These are phyloP conservation scores for Metschnikowia colocasiae DNA, from an alignment of 805 yeast species.

Conservation along the genomic window DNA sequence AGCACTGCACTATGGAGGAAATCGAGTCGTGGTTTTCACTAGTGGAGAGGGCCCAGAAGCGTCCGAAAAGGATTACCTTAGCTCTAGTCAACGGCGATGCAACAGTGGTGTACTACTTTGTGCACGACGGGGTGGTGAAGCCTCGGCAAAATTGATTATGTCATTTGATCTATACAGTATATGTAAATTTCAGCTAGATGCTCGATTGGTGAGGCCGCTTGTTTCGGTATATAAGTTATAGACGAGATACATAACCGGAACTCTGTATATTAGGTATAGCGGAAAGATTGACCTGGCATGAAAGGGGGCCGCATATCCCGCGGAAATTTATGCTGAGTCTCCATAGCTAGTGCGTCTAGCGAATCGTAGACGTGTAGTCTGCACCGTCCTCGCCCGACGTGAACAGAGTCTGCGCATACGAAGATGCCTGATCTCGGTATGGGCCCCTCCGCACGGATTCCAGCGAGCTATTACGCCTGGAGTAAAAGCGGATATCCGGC, in stretches of 20 bases:
- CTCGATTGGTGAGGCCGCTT: not conserved
- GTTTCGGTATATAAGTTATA: not conserved
- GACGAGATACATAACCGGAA: not conserved
- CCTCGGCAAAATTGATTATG: constrained; percentile 50
- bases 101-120: constrained; percentile 64
- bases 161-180: constrained; percentile 1
- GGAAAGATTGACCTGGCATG: not conserved
- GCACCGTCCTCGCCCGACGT: not conserved
- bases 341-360: not conserved
- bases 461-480: not conserved
- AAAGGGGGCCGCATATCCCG: not conserved
- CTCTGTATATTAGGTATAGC: not conserved
- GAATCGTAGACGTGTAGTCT: not conserved
- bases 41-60: constrained; percentile 18
- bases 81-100: constrained; percentile 64
- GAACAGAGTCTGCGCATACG: not conserved
- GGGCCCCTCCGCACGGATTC: not conserved
- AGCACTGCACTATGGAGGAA: constrained; percentile 32
- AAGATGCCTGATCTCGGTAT: not conserved
- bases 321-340: not conserved
- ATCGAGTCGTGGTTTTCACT: constrained; percentile 40
- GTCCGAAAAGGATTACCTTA: constrained; percentile 47
- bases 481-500: not conserved
- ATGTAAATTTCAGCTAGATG: not conserved
- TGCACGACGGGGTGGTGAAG: constrained; percentile 61